Conservation (phyloP, 31 red algal species). For the Porphyra umbilicalis region DNA sequence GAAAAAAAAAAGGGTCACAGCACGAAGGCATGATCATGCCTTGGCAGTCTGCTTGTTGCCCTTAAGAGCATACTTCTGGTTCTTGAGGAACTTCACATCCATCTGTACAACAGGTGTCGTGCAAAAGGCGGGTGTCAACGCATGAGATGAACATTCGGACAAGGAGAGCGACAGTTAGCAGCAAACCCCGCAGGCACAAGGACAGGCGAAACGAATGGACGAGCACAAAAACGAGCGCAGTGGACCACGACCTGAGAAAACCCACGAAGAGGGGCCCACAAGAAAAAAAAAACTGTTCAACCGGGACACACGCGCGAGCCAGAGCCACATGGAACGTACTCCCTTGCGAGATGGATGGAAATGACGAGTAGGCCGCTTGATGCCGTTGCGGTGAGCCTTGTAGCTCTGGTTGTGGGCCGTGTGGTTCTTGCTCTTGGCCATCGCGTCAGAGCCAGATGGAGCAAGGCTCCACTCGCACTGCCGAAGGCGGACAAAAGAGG, state of each 20-base stretch:
- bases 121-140: not conserved
- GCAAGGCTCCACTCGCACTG: not conserved
- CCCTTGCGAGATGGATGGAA: conserved; percentile 65
- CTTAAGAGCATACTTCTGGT: conserved; percentile 90
- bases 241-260: no score
- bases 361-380: conserved; percentile 82
- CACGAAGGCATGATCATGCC: conserved; percentile 6
- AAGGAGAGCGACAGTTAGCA: not conserved
- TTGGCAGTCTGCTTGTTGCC: conserved; percentile 49
- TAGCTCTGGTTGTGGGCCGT: conserved; percentile 96
- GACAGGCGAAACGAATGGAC: not conserved
- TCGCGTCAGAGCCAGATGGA: not conserved
- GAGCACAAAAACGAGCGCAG: not conserved
- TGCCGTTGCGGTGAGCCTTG: conserved; percentile 97
- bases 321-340: conserved; percentile 28
- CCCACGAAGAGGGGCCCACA: not conserved
- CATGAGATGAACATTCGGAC: not conserved
- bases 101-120: conserved; percentile 30
- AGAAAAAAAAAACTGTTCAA: not conserved
- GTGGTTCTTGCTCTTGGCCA: conserved; percentile 99
- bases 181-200: not conserved
- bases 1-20: not conserved
- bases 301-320: not conserved
- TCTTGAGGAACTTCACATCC: conserved; percentile 97
- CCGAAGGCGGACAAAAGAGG: no score